A percentile compares a stretch with the other conserved stretches of the same genome.
These are phyloP conservation scores for Rubia peregrina DNA, from an alignment of 305 asterid species.

Conservation along the genomic window DNA sequence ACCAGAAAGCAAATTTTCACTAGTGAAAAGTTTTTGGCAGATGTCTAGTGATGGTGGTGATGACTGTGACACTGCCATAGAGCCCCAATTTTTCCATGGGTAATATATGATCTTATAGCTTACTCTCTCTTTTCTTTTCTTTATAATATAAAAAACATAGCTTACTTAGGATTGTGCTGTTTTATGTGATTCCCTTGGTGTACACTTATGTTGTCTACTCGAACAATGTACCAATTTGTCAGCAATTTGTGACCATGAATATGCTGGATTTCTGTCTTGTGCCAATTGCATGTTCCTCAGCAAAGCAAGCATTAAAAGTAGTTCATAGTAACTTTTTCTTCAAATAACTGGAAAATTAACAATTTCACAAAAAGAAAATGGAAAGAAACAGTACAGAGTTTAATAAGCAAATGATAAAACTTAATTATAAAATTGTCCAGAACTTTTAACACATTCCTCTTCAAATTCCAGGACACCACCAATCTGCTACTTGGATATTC, in stretches of 20 bases:
- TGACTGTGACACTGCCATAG: neutral
- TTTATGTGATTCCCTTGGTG: neutral
- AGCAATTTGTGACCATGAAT: no score
- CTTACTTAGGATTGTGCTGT: neutral
- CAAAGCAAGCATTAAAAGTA: no score
- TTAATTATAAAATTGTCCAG: neutral
- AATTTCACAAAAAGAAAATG: no score
- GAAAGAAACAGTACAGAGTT: neutral
- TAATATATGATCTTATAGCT: neutral
- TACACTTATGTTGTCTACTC: neutral
- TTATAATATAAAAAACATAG: no score
- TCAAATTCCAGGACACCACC: neutral
- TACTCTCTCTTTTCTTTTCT: no score
- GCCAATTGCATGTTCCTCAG: no score
- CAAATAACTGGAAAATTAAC: no score
- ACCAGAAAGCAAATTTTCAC: neutral
- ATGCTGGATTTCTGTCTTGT: no score
- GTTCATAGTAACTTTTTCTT: no score
- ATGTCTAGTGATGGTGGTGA: neutral
- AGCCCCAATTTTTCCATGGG: slow-evolving; percentile 2
- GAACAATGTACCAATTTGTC: neutral
- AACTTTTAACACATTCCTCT: neutral
- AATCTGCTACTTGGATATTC: neutral
- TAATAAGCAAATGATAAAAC: neutral
- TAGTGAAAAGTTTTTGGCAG: neutral